phyloP scores from a whole-genome alignment of 1,284 basidiomycete genomes.

The Lentinula novae-zelandiae region DNA sequence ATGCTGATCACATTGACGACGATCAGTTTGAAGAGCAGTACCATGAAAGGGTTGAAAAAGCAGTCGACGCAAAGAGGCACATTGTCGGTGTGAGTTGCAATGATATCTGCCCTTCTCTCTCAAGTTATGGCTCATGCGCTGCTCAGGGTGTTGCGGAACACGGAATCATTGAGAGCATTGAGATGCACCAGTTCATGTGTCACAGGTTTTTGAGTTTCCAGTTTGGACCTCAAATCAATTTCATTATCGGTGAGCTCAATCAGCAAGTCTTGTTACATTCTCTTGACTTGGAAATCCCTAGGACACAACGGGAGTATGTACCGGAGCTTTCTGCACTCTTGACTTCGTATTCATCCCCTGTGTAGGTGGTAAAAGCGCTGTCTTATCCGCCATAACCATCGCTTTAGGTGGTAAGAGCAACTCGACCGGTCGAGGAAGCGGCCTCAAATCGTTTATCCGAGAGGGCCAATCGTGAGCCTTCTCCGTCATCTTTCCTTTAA shows the following conservation, averaged over 20 bases:
- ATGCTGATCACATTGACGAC: slow-evolving; percentile 25
- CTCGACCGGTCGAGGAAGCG: slow-evolving; percentile 84
- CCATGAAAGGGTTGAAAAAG: slow-evolving; percentile 31
- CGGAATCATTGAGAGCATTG: slow-evolving; percentile 85
- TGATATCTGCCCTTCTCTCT: background rate
- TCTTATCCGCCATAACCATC: slow-evolving; percentile 90
- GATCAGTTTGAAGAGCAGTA: slow-evolving; percentile 56
- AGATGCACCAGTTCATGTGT: slow-evolving; percentile 96
- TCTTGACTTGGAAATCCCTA: slow-evolving; percentile 22
- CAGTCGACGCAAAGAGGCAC: slow-evolving; percentile 48
- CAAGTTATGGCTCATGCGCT: background rate
- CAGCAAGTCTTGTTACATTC: background rate
- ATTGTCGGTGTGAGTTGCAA: slow-evolving; percentile 50
- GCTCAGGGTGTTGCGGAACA: slow-evolving; percentile 71
- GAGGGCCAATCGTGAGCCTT: slow-evolving; percentile 73
- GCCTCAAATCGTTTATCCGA: slow-evolving; percentile 87
- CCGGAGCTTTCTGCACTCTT: background rate
- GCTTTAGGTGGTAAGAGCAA: slow-evolving; percentile 91
- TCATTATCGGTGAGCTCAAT: slow-evolving; percentile 84
- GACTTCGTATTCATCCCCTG: background rate
- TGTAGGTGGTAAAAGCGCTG: slow-evolving; percentile 91
- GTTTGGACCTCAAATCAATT: slow-evolving; percentile 92
- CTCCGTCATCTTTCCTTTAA: background rate
- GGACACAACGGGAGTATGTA: slow-evolving; percentile 78
- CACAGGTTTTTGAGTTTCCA: slow-evolving; percentile 81